A percentile compares a stretch with the other conserved stretches of the same genome.
Evolutionary conservation across 1,139 yeast genomes (phyloP).

Genomic region (Trichomonascaceae sp.): DNA sequence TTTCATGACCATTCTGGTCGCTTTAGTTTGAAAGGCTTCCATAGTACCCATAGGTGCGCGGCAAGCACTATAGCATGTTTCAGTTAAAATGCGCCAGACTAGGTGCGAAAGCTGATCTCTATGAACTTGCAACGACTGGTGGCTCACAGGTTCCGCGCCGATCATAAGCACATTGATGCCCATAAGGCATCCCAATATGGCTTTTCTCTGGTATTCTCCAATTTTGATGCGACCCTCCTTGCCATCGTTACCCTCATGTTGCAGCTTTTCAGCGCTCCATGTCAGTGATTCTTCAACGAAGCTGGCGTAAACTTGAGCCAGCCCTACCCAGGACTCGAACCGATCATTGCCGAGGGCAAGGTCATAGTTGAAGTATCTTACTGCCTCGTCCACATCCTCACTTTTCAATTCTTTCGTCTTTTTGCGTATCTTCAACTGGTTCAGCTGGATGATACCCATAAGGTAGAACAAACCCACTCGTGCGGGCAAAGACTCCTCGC

Average conservation of each 20-base stretch:
- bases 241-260: neutral
- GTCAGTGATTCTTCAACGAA: conserved; percentile 79
- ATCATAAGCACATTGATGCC: conserved; percentile 42
- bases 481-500: conserved; percentile 27
- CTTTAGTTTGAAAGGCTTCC: conserved; percentile 20
- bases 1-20: conserved; percentile 14
- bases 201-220: conserved; percentile 53
- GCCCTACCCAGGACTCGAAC: conserved; percentile 73
- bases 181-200: conserved; percentile 65
- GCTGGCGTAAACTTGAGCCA: conserved; percentile 71
- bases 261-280: conserved; percentile 81
- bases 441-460: conserved; percentile 56
- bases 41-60: conserved; percentile 45
- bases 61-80: conserved; percentile 46
- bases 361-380: conserved; percentile 53
- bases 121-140: conserved; percentile 8
- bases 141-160: no score
- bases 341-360: conserved; percentile 52
- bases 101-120: conserved; percentile 30
- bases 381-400: conserved; percentile 67
- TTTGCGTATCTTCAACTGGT: conserved; percentile 53
- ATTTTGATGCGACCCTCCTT: conserved; percentile 22
- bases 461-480: conserved; percentile 54
- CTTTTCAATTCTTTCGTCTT: conserved; percentile 56
- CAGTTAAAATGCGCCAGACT: conserved; percentile 46